Evolutionary conservation across 1,284 basidiomycete species (phyloP), one percentile per base, ranked within the genome.

Genomic region (Porphyrellus sp.): DNA sequence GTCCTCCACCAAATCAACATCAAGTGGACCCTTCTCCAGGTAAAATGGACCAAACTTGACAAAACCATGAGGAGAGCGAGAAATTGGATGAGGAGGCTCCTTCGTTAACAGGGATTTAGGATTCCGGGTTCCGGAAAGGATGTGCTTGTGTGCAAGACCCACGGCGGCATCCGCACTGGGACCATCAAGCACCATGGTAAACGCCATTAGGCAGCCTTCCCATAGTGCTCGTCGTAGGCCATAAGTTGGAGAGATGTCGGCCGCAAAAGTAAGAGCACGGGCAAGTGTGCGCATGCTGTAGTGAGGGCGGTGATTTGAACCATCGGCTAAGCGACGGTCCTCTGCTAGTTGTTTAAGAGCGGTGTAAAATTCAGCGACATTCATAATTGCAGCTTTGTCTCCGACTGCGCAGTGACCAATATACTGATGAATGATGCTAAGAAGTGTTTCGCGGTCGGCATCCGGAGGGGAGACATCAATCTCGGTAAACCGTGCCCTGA

Each of bases 181-280:
- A 1, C 74, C 75, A 63, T 98, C 93, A 35, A 99, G 79, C 2
- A 90, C 84, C 91, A 98, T 97, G 4, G 93, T 97, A 71, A 99
- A 99, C 0, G 93, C 87, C 97, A 99, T 99, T 56, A 96, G 68
- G 65, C 91, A 94, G 3, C 96, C 96, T 71, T 99, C 97, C 89
- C 92, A 98, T 16, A 99, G 75, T 1, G 92, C 88, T 31, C 97
- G 78, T 40, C 94, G 84, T 15, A 97, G 73, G 21, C 93, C 87
- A 60, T 93, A 98, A 28, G 79, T 73, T 18, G 79, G 76, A 0
- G 90, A 84, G 41, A 91, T 86, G 61, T 97, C 90, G 2, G 89
- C 83, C 0, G 94, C 90, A 69, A 98, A 99, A 1, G 86, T 92
- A 52, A 99, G 77, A 0, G 96, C 93, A 46, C 97, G 86, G 6